Evolutionary conservation across 2,329 filamentous ascomycete species (phyloP), one percentile per base, ranked within the genome.

Genomic region (Chalara sp.): DNA sequence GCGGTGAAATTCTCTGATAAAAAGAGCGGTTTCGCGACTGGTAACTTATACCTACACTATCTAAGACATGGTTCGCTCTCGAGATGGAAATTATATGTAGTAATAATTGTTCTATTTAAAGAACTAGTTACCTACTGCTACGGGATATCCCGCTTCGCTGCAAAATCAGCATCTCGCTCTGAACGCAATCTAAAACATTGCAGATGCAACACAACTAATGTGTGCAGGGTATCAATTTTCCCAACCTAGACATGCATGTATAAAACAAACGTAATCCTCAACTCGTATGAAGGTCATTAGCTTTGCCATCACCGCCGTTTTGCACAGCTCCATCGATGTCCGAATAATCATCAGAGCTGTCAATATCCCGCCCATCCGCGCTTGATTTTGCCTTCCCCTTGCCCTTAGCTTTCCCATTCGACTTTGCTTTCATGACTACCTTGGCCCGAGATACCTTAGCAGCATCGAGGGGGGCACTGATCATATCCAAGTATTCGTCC

Each of bases 401-500:
- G 1, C 47, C 51, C 45, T 56, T 59, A 12, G 48, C 48, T 31
- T 58, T 57, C 45, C 58, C 33, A 29, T 47, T 46, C 46, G 35
- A 58, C 54, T 32, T 55, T 51, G 5, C 43, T 44, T 47, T 57
- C 56, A 30, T 42, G n/a, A 48, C 49, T 32, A 54, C 54, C 47
- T 63, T 63, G 40, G 55, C 59, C 48, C 59, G 63, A 12, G 58
- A 61, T 31, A 63, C 40, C 48, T 60, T 64, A 6, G 58, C 58
- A 28, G 58, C 58, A 53, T 64, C 61, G 12, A 53, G 56, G 13
- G 75, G 75, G 30, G 78, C 76, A 62, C 80, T 83, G 64, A 86
- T 81, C 6, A 71, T 72, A 65, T 86, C 81, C 46, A 86, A 67
- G 64, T 83, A 86, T 47, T 79, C 71, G 49, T 77, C 74, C 55